Conservation (phyloP, 371 early-diverging fungal genomes). For the Batkoa obscura region DNA sequence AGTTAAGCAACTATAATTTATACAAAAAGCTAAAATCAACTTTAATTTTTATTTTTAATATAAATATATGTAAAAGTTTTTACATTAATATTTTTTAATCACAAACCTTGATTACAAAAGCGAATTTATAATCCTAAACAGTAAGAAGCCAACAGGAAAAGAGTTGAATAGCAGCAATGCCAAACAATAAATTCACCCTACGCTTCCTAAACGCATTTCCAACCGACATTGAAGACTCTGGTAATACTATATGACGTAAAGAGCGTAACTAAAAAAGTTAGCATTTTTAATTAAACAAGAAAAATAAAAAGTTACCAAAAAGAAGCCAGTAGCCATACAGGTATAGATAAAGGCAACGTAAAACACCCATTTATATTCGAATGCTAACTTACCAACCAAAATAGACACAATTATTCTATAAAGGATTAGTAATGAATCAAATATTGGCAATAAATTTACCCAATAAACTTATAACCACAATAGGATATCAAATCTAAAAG, state of each 20-base stretch:
- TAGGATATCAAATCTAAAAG: conserved; percentile 76
- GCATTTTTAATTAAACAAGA: neutral
- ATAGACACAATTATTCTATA: conserved; percentile 35
- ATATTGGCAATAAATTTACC: conserved; percentile 19
- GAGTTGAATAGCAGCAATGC: conserved; percentile 64
- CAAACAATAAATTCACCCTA: conserved; percentile 72
- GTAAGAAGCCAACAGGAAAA: conserved; percentile 29
- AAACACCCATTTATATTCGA: conserved; percentile 31
- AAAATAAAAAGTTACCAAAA: conserved; percentile 34
- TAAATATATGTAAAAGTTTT: no score
- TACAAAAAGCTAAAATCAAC: no score
- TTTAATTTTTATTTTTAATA: no score
- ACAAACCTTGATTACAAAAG: no score
- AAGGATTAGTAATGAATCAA: neutral
- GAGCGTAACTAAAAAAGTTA: conserved; percentile 44
- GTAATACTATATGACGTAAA: conserved; percentile 71
- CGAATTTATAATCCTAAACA: no score
- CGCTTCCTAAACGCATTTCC: conserved; percentile 52
- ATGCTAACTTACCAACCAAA: conserved; percentile 21
- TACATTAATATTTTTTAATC: no score
- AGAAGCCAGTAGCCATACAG: conserved; percentile 64
- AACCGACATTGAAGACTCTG: conserved; percentile 51
- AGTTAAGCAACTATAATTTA: no score
- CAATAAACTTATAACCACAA: conserved; percentile 93
- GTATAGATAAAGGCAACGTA: conserved; percentile 54